Percentiles rank a stretch among this genome's conserved stretches.
Evolutionary conservation across 768 basidiomycete genomes (phyloP).

Genomic region (Mycena rebaudengoi): DNA sequence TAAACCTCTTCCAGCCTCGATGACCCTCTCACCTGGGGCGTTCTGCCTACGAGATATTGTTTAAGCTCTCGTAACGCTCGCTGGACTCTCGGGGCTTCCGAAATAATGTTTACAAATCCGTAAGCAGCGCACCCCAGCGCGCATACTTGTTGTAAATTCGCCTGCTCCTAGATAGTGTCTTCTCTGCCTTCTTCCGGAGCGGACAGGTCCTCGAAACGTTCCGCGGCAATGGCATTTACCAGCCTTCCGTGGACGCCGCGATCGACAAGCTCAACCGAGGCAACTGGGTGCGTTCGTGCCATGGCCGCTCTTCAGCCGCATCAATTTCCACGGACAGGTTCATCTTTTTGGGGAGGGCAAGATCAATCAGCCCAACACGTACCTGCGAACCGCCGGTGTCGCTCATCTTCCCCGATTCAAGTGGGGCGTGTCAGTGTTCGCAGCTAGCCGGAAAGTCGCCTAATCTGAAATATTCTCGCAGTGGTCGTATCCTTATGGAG

Average conservation of each 20-base stretch:
- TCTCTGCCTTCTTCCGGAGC: slow-evolving; percentile 84
- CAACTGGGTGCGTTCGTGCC: slow-evolving; percentile 73
- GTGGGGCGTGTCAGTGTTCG: slow-evolving; percentile 88
- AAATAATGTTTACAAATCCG: slow-evolving; percentile 96
- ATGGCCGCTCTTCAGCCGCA: background rate
- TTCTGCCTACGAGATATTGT: slow-evolving; percentile 74
- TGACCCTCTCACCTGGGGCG: slow-evolving; percentile 89
- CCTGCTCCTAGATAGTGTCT: slow-evolving; percentile 62
- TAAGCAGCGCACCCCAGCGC: slow-evolving; percentile 50
- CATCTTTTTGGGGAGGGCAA: slow-evolving; percentile 93
- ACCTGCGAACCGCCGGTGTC: slow-evolving; percentile 51
- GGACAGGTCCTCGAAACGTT: slow-evolving; percentile 95
- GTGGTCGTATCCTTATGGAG: slow-evolving; percentile 83
- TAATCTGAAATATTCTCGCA: slow-evolving; percentile 37
- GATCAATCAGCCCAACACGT: slow-evolving; percentile 76
- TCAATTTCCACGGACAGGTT: slow-evolving; percentile 56
- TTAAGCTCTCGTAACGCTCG: slow-evolving; percentile 68
- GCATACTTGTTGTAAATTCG: background rate
- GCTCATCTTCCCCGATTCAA: slow-evolving; percentile 80
- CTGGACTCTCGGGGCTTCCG: slow-evolving; percentile 93
- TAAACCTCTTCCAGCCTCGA: slow-evolving; percentile 65
- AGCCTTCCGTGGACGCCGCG: slow-evolving; percentile 86
- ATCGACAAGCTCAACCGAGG: slow-evolving; percentile 83
- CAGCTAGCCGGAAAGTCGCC: slow-evolving; percentile 7
- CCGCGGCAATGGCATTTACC: slow-evolving; percentile 89